A percentile compares a stretch with the other conserved stretches of the same genome.
phyloP scores from a whole-genome alignment of 1,284 basidiomycete species.

The Austroboletus novae-zelandiae region DNA sequence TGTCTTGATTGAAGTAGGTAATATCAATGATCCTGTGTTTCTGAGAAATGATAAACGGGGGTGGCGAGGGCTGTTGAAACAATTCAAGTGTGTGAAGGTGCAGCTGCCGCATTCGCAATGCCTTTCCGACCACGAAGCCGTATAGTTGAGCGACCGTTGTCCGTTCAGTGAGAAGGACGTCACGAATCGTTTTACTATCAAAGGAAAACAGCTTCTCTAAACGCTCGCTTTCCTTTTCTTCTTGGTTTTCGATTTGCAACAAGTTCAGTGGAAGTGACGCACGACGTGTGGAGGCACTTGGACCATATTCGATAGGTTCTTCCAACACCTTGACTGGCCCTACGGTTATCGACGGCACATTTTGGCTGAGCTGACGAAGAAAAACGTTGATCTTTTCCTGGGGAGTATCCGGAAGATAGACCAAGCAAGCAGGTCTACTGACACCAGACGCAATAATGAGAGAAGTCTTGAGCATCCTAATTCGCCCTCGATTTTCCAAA shows the following conservation, averaged over 20 bases:
- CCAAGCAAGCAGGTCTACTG: conserved; percentile 53
- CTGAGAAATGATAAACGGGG: conserved; percentile 48
- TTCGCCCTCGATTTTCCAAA: conserved; percentile 58
- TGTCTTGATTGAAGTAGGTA: conserved; percentile 54
- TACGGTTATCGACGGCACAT: conserved; percentile 31
- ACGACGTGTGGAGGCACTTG: conserved; percentile 33
- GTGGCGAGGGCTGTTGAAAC: conserved; percentile 40
- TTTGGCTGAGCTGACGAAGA: conserved; percentile 49
- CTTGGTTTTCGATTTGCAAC: conserved; percentile 40
- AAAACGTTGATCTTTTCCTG: conserved; percentile 53
- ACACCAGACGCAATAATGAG: conserved; percentile 53
- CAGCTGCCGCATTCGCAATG: conserved; percentile 57
- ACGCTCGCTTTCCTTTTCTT: conserved; percentile 39
- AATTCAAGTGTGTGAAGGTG: conserved; percentile 56
- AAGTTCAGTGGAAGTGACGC: conserved; percentile 39
- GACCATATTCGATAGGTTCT: conserved; percentile 53
- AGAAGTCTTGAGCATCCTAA: conserved; percentile 64
- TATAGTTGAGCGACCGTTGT: conserved; percentile 65
- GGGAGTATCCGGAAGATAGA: conserved; percentile 55
- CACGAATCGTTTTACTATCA: conserved; percentile 52
- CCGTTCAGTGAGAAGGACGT: conserved; percentile 61
- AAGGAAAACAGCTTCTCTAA: conserved; percentile 51
- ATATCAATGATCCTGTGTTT: conserved; percentile 55
- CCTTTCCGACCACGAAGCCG: conserved; percentile 66
- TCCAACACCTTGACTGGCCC: conserved; percentile 45